Evolutionary conservation across 768 basidiomycete genomes (phyloP).

Genomic region (Boletales sp.): DNA sequence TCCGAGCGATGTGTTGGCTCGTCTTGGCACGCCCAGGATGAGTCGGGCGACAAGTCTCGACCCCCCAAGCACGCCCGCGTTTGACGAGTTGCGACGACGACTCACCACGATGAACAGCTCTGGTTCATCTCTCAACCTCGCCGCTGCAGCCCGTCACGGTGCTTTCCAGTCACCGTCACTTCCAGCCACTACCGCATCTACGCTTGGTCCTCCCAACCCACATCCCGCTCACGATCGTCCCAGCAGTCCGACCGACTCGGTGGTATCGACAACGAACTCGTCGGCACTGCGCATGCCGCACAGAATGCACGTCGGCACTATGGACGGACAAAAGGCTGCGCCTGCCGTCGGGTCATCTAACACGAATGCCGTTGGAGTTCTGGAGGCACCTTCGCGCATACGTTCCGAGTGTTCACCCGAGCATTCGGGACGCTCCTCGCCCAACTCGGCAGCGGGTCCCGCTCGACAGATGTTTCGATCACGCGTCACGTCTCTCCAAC

Average conservation of each 20-base stretch:
- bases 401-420: conserved; percentile 65
- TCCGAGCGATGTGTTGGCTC: conserved; percentile 37
- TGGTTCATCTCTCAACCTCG: conserved; percentile 53
- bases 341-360: conserved; percentile 87
- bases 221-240: conserved; percentile 48
- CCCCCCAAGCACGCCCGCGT: conserved; percentile 48
- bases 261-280: conserved; percentile 69
- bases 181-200: conserved; percentile 3
- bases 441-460: conserved; percentile 58
- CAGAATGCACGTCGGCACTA: conserved; percentile 64
- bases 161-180: conserved; percentile 11
- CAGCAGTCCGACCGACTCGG: conserved; percentile 79
- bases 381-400: conserved; percentile 73
- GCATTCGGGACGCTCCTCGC: conserved; percentile 75
- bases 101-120: conserved; percentile 76
- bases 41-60: conserved; percentile 50
- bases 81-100: conserved; percentile 75
- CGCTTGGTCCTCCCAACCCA: conserved; percentile 23
- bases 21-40: conserved; percentile 49
- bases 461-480: conserved; percentile 45
- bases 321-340: conserved; percentile 80
- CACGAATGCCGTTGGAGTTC: conserved; percentile 74
- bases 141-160: conserved; percentile 36
- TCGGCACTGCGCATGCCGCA: conserved; percentile 54
- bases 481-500: conserved; percentile 50